phyloP scores from a whole-genome alignment of 1,284 basidiomycete species.

The Papiliotrema laurentii region DNA sequence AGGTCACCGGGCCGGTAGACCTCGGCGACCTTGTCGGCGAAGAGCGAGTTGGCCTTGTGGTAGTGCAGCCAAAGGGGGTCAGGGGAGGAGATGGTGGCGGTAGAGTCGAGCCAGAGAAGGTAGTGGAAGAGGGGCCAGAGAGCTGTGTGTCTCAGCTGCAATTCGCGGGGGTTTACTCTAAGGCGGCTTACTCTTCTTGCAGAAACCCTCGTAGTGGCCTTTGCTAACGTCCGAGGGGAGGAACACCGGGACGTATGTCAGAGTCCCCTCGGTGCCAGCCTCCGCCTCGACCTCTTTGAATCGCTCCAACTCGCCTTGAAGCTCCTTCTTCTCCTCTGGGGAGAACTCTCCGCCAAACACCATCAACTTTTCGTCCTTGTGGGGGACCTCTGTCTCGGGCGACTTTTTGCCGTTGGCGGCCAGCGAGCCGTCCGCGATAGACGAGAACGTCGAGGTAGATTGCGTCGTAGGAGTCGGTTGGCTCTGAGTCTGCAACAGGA shows the following conservation, averaged over 20 bases:
- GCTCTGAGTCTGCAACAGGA: conserved; percentile 49
- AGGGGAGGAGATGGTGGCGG: conserved; percentile 50
- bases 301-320: conserved; percentile 61
- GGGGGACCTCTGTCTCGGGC: not conserved
- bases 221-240: conserved; percentile 84
- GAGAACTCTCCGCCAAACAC: conserved; percentile 57
- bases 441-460: conserved; percentile 16
- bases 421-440: conserved; percentile 7
- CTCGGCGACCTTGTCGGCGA: conserved; percentile 69
- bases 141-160: conserved; percentile 53
- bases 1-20: conserved; percentile 86
- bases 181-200: conserved; percentile 77
- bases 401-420: not conserved
- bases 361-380: conserved; percentile 36
- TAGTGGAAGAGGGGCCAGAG: conserved; percentile 99
- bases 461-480: conserved; percentile 11
- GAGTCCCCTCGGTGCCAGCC: conserved; percentile 52
- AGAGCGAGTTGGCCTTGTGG: conserved; percentile 77
- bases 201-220: conserved; percentile 94
- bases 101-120: conserved; percentile 89
- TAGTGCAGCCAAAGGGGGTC: conserved; percentile 83
- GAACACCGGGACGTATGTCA: conserved; percentile 84
- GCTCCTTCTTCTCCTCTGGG: conserved; percentile 57
- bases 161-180: conserved; percentile 6
- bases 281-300: conserved; percentile 58